phyloP scores from a whole-genome alignment of 163 green algal genomes.

The Prototheca cutis region DNA sequence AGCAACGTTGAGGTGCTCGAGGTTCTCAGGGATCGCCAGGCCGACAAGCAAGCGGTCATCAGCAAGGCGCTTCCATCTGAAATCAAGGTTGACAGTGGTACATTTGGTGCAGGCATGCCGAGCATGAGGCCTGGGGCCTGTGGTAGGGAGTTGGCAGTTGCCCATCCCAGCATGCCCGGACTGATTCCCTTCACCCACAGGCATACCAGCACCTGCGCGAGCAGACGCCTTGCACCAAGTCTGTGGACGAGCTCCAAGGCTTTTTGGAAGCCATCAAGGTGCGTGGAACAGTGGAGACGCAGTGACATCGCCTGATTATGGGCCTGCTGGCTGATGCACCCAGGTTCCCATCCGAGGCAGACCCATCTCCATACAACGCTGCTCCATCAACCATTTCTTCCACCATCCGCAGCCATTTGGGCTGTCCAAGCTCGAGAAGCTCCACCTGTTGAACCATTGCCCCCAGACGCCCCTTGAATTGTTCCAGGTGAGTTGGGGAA shows the following conservation, averaged over 20 bases:
- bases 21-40: slow-evolving; percentile 21
- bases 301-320: too few relatives aligned
- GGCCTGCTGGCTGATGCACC: too few relatives aligned
- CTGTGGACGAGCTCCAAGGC: slow-evolving; percentile 9
- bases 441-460: slow-evolving; percentile 50
- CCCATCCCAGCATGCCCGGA: too few relatives aligned
- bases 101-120: neutral
- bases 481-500: slow-evolving; percentile 30
- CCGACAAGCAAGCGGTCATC: slow-evolving; percentile 19
- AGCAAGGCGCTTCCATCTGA: slow-evolving; percentile 19
- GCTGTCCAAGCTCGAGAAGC: slow-evolving; percentile 31
- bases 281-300: too few relatives aligned
- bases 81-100: slow-evolving; percentile 21
- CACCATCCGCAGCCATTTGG: slow-evolving; percentile 19
- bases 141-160: neutral
- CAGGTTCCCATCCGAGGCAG: too few relatives aligned
- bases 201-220: slow-evolving; percentile 11
- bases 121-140: neutral
- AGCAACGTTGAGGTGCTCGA: slow-evolving; percentile 30
- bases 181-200: too few relatives aligned
- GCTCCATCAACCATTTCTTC: too few relatives aligned
- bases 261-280: slow-evolving; percentile 17
- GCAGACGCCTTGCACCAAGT: slow-evolving; percentile 5
- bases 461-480: slow-evolving; percentile 37
- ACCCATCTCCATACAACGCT: too few relatives aligned